Percentiles rank a stretch among this genome's conserved stretches.
These are phyloP conservation scores for Aspergillus pseudoglaucus DNA, from an alignment of 2,329 filamentous ascomycete species.

Conservation along the genomic window DNA sequence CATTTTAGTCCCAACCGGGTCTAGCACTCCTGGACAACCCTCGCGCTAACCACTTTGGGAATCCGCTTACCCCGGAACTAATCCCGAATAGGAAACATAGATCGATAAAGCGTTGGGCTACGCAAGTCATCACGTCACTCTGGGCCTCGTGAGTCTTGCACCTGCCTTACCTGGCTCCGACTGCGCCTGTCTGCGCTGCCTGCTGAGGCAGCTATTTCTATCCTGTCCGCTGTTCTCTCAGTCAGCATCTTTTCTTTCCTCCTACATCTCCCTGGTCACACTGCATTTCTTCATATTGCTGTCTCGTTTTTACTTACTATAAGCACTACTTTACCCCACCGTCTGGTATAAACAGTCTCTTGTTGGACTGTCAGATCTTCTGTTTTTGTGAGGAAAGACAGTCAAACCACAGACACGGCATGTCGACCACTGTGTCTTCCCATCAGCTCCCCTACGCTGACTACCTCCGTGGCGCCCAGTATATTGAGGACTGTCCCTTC, in stretches of 20 bases:
- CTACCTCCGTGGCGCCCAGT: constrained; percentile 14
- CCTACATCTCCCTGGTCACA: neutral
- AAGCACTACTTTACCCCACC: constrained; percentile 2
- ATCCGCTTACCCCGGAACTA: constrained; percentile 6
- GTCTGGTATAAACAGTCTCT: constrained; percentile 1
- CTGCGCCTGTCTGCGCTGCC: neutral
- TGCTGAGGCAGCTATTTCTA: neutral
- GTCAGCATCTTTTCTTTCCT: neutral
- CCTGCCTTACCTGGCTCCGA: no score
- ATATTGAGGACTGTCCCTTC: constrained; percentile 15
- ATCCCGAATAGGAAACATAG: constrained; percentile 1
- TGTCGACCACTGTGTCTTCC: constrained; percentile 3
- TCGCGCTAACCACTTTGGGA: neutral
- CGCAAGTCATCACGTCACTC: constrained; percentile 24
- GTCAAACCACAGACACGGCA: neutral
- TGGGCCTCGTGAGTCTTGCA: constrained; percentile 4
- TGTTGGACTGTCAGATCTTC: no score
- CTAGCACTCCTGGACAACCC: constrained; percentile 10
- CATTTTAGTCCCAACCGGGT: constrained; percentile 6
- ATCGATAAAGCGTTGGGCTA: constrained; percentile 27
- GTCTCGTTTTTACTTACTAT: neutral
- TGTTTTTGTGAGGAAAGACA: neutral
- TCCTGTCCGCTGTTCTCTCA: neutral
- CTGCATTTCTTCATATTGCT: neutral
- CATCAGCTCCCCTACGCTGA: no score